Conservation (phyloP, 768 basidiomycete genomes). For the Panellus pusillus region DNA sequence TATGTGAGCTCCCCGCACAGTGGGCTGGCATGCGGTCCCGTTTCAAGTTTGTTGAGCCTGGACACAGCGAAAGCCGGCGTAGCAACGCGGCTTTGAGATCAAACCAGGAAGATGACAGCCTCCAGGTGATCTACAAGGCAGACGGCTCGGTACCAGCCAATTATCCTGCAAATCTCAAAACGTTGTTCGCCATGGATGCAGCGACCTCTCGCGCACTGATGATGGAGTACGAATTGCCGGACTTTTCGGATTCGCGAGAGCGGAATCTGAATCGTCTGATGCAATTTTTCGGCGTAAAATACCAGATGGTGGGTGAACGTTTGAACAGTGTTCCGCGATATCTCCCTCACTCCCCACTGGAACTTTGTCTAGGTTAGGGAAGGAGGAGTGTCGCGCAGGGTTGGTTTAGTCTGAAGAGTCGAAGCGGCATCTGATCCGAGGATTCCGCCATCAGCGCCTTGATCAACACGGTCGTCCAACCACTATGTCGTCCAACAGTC, state of each 20-base stretch:
- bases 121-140: constrained; percentile 49
- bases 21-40: background rate
- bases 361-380: constrained; percentile 10
- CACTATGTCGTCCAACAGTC: no score
- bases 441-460: background rate
- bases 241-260: constrained; percentile 30
- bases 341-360: no score
- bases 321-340: background rate
- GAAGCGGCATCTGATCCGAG: no score
- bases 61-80: constrained; percentile 54
- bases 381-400: constrained; percentile 8
- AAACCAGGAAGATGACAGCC: constrained; percentile 37
- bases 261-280: constrained; percentile 38
- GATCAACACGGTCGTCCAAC: no score
- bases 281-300: constrained; percentile 35
- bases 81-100: constrained; percentile 49
- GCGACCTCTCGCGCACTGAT: constrained; percentile 28
- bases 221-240: constrained; percentile 32
- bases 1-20: constrained; percentile 42
- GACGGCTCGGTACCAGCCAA: constrained; percentile 46
- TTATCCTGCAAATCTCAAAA: constrained; percentile 53
- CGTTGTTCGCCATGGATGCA: constrained; percentile 49
- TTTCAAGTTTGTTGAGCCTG: background rate
- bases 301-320: constrained; percentile 34
- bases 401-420: constrained; percentile 2